A percentile compares a stretch with the other conserved stretches of the same genome.
phyloP scores from a whole-genome alignment of 441 rosid species.

The Eutrema salsugineum region DNA sequence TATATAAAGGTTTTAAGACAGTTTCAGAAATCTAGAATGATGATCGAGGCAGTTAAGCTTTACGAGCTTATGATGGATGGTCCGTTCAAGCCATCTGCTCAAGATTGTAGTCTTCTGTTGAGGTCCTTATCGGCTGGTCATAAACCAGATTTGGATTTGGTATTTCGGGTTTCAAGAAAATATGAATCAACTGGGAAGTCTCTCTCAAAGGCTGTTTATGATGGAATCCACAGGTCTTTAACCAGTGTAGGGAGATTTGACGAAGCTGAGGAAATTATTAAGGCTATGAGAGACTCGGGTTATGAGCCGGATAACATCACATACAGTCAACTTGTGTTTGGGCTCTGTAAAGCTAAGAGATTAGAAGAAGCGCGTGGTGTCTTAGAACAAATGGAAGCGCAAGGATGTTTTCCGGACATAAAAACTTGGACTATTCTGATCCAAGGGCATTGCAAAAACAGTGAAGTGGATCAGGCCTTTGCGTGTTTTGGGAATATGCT shows the following conservation, averaged over 20 bases:
- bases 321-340: slow-evolving; percentile 78
- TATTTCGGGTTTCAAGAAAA: slow-evolving; percentile 56
- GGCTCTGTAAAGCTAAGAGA: slow-evolving; percentile 80
- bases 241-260: slow-evolving; percentile 60
- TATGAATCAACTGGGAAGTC: slow-evolving; percentile 52
- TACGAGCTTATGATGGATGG: slow-evolving; percentile 90
- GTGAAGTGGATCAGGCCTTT: slow-evolving; percentile 59
- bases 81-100: slow-evolving; percentile 66
- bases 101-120: slow-evolving; percentile 64
- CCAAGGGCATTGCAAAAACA: slow-evolving; percentile 71
- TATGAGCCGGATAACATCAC: slow-evolving; percentile 81
- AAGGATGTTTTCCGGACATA: slow-evolving; percentile 64
- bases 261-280: slow-evolving; percentile 58
- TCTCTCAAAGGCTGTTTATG: slow-evolving; percentile 72
- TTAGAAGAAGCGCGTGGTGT: slow-evolving; percentile 68
- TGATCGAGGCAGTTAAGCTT: slow-evolving; percentile 71
- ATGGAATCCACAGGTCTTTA: slow-evolving; percentile 77
- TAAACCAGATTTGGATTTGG: slow-evolving; percentile 60
- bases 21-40: slow-evolving; percentile 69
- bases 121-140: slow-evolving; percentile 47
- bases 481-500: slow-evolving; percentile 57
- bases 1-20: slow-evolving; percentile 74
- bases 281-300: slow-evolving; percentile 67
- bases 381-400: slow-evolving; percentile 65
- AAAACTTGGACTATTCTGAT: slow-evolving; percentile 94